phyloP scores from a whole-genome alignment of 2,329 filamentous ascomycete genomes.

The Lecanicillium sp. region DNA sequence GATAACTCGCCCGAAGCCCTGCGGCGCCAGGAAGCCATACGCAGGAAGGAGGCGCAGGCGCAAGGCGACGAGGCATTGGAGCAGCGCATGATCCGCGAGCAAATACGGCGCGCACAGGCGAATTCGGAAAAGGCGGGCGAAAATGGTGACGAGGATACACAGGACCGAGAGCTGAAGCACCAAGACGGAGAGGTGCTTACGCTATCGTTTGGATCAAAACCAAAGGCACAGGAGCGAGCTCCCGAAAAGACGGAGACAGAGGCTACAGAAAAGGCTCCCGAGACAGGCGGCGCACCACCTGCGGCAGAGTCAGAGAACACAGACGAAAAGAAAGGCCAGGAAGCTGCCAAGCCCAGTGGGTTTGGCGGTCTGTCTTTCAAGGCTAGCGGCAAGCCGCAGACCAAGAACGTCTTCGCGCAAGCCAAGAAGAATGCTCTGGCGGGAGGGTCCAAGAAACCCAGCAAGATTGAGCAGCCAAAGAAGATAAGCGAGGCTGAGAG shows the following conservation, averaged over 20 bases:
- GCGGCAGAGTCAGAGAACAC: conserved; percentile 9
- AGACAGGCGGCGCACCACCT: conserved; percentile 7
- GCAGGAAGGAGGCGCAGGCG: conserved; percentile 78
- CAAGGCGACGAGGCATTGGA: conserved; percentile 87
- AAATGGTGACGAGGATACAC: conserved; percentile 30
- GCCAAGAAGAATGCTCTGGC: conserved; percentile 62
- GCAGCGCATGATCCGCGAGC: conserved; percentile 71
- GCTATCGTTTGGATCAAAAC: conserved; percentile 53
- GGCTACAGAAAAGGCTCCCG: conserved; percentile 13
- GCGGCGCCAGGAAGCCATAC: conserved; percentile 68
- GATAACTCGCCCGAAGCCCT: conserved; percentile 86
- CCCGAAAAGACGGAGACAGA: too few relatives aligned
- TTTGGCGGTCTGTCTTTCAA: conserved; percentile 52
- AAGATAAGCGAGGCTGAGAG: conserved; percentile 84
- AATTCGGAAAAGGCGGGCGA: conserved; percentile 32
- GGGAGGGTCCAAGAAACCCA: conserved; percentile 52
- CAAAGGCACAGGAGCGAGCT: conserved; percentile 15
- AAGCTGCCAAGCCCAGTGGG: conserved; percentile 21
- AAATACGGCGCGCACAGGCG: conserved; percentile 69
- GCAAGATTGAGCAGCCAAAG: conserved; percentile 55
- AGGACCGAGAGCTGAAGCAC: conserved; percentile 44
- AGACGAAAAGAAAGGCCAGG: conserved; percentile 9
- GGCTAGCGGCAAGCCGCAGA: conserved; percentile 53
- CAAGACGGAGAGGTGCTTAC: conserved; percentile 71
- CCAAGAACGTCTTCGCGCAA: conserved; percentile 68